A percentile compares a stretch with the other conserved stretches of the same genome.
These are phyloP conservation scores for Teratosphaeria viscida DNA, from an alignment of 2,329 filamentous ascomycete species.

Conservation along the genomic window DNA sequence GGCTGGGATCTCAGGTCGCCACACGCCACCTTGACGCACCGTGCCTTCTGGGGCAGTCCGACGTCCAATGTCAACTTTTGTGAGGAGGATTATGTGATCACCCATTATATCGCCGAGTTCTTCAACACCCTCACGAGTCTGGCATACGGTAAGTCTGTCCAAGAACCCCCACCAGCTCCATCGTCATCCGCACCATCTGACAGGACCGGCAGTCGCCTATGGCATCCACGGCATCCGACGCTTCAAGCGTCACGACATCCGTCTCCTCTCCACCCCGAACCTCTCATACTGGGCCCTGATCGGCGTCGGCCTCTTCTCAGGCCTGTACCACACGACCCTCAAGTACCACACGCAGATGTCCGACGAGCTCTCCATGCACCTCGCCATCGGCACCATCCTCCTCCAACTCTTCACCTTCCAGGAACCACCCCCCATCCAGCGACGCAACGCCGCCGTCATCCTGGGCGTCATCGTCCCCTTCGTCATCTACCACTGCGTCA, in stretches of 20 bases:
- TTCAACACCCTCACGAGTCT: slow-evolving; percentile 20
- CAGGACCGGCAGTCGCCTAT: slow-evolving; percentile 11
- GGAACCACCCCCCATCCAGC: slow-evolving; percentile 11
- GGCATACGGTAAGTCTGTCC: slow-evolving; percentile 10
- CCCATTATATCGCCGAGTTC: slow-evolving; percentile 10
- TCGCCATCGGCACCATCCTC: slow-evolving; percentile 17
- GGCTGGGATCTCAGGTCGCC: neutral
- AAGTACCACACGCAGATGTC: slow-evolving; percentile 21
- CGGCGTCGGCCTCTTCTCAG: slow-evolving; percentile 16
- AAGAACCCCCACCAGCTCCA: neutral
- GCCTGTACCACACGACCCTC: slow-evolving; percentile 15
- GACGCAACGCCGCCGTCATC: slow-evolving; percentile 15
- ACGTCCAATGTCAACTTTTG: neutral
- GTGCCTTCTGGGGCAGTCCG: neutral
- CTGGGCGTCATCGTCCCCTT: slow-evolving; percentile 15
- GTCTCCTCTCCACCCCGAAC: slow-evolving; percentile 12
- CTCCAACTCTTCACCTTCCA: slow-evolving; percentile 16
- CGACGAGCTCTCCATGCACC: slow-evolving; percentile 20
- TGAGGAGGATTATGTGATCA: neutral
- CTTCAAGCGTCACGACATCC: slow-evolving; percentile 11
- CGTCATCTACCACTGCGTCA: slow-evolving; percentile 20
- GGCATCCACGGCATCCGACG: slow-evolving; percentile 17
- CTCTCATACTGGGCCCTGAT: slow-evolving; percentile 18
- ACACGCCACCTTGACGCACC: neutral
- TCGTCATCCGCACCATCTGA: neutral